Conservation (phyloP, 805 yeast genomes). For the Helenozyma baotianmanensis region DNA sequence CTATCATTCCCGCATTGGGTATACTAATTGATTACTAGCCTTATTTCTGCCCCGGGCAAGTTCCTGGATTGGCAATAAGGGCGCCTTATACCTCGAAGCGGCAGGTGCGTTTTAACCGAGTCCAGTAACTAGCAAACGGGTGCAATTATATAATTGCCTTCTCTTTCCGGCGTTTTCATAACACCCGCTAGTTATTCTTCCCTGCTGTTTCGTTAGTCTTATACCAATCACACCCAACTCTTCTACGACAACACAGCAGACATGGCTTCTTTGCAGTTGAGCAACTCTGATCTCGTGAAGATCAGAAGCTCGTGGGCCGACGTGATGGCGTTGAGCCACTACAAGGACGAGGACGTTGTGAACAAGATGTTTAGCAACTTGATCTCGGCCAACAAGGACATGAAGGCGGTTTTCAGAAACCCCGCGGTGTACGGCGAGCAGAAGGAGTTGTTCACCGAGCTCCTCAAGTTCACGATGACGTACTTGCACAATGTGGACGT, state of each 20-base stretch:
- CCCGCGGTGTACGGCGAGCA: slow-evolving; percentile 25
- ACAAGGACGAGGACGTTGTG: slow-evolving; percentile 27
- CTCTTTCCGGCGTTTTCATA: no score
- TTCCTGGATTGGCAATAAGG: no score
- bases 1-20: slow-evolving; percentile 1
- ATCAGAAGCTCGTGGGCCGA: slow-evolving; percentile 33
- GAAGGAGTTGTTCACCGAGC: slow-evolving; percentile 31
- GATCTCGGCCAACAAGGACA: slow-evolving; percentile 25
- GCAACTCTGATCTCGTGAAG: slow-evolving; percentile 14
- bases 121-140: no score
- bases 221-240: no score
- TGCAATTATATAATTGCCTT: no score
- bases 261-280: slow-evolving; percentile 10
- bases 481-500: slow-evolving; percentile 24
- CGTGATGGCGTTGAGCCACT: slow-evolving; percentile 24
- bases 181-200: no score
- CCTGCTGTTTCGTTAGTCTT: no score
- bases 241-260: no score
- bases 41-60: no score
- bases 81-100: no score
- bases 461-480: slow-evolving; percentile 27
- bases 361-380: slow-evolving; percentile 31
- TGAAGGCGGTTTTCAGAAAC: slow-evolving; percentile 19
- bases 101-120: no score
- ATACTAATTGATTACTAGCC: neutral